A percentile compares a stretch with the other conserved stretches of the same genome.
Conservation (phyloP, 1,139 yeast genomes). For the Lodderomyces elongisporus region DNA sequence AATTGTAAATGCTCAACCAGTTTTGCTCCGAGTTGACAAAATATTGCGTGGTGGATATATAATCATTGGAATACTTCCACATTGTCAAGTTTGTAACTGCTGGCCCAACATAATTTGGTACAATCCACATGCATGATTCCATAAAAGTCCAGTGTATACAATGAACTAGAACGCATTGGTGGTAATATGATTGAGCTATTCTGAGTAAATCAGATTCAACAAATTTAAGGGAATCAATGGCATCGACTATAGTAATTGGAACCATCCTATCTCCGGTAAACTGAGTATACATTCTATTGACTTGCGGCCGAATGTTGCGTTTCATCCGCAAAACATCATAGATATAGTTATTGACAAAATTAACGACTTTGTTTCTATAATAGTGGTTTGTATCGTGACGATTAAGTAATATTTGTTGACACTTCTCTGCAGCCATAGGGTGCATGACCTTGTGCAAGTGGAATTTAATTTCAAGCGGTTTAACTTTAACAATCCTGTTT, state of each 20-base stretch:
- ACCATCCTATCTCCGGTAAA: constrained; percentile 15
- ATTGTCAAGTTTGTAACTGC: constrained; percentile 20
- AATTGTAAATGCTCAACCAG: constrained; percentile 13
- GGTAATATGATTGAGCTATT: constrained; percentile 20
- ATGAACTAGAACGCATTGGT: constrained; percentile 27
- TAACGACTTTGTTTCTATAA: constrained; percentile 17
- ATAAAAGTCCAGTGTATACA: constrained; percentile 24
- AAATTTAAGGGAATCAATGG: constrained; percentile 21
- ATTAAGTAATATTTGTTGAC: constrained; percentile 18
- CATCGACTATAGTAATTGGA: constrained; percentile 19
- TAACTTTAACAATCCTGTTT: constrained; percentile 25
- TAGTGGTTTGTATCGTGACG: constrained; percentile 18
- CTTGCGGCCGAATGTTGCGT: constrained; percentile 11
- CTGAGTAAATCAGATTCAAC: constrained; percentile 12
- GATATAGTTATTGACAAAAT: constrained; percentile 19
- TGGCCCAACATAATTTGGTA: constrained; percentile 14
- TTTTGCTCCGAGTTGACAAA: constrained; percentile 21
- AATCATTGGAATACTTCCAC: constrained; percentile 23
- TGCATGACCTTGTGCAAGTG: constrained; percentile 24
- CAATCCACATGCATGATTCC: constrained; percentile 27
- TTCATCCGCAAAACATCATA: constrained; percentile 11
- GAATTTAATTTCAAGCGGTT: constrained; percentile 23
- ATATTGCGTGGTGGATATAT: constrained; percentile 20
- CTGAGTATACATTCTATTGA: constrained; percentile 25
- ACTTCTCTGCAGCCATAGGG: constrained; percentile 11